Conservation (phyloP, 2,329 filamentous ascomycete species). For the Calonectria ilicicola region DNA sequence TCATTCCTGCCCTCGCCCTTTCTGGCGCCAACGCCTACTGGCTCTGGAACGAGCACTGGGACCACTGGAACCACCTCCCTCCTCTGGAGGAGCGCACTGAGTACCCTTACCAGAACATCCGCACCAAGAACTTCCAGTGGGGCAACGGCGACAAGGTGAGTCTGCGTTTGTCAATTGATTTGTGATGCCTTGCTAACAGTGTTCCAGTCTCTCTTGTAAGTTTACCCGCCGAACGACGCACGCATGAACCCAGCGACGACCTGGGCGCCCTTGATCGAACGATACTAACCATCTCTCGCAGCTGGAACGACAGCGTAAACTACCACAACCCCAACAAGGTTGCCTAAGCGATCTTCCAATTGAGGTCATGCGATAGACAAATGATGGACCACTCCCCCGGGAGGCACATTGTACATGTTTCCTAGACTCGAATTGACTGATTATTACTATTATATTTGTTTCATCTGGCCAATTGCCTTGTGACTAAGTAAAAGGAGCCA, state of each 20-base stretch:
- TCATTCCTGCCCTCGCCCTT: slow-evolving; percentile 78
- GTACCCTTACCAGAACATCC: slow-evolving; percentile 98
- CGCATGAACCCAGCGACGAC: background rate
- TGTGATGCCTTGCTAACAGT: slow-evolving; percentile 40
- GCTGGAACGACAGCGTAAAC: slow-evolving; percentile 97
- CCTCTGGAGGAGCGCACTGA: slow-evolving; percentile 91
- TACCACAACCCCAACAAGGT: slow-evolving; percentile 94
- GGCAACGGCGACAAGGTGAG: slow-evolving; percentile 93
- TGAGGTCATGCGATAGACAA: slow-evolving; percentile 36
- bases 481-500: background rate
- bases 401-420: slow-evolving; percentile 48
- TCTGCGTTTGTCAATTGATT: background rate
- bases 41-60: slow-evolving; percentile 97
- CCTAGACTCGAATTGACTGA: slow-evolving; percentile 49
- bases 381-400: slow-evolving; percentile 44
- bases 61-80: slow-evolving; percentile 88
- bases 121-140: slow-evolving; percentile 95
- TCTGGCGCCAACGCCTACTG: slow-evolving; percentile 86
- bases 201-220: slow-evolving; percentile 65
- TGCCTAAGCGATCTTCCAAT: slow-evolving; percentile 50
- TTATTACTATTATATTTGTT: slow-evolving; percentile 10
- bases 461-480: background rate
- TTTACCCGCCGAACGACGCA: slow-evolving; percentile 19
- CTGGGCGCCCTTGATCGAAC: background rate
- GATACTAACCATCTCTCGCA: slow-evolving; percentile 50